Evolutionary conservation across 495 filamentous ascomycete species (phyloP), one percentile per base, ranked within the genome.

Genomic region (Antarctomyces pellizariae): DNA sequence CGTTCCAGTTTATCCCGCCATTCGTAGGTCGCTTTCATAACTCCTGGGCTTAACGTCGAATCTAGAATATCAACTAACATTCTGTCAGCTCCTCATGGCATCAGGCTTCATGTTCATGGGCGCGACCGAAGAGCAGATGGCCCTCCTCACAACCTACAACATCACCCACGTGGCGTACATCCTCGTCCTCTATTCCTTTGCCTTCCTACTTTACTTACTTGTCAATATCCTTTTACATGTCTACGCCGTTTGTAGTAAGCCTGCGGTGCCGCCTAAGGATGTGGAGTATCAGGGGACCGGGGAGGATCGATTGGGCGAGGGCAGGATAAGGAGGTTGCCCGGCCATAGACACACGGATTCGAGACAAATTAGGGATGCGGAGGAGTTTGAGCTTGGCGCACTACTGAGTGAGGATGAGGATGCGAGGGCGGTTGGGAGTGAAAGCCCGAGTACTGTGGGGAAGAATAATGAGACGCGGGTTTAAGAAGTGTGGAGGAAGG

Each of bases 81-180:
- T 33, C 41, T n/a, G 13, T 29, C n/a, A 90, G 78, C 63, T 95
- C 12, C 66, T 95, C 11, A 91, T 74, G 41, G 80, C 86, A 21
- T 80, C 86, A 3, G 86, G 86, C 16, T 89, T 97, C 50, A 61
- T 93, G 29, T 95, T 97, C 57, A 89, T 93, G 80, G 73, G 76
- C 26, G 86, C 89, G 13, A 93, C 77, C 2, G 86, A 97, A 47
- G 84, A 95, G 45, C 84, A 97, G 44, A 84, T 95, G 74, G 40
- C 57, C 18, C 50, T 93, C 1, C 51, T 95, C 7, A 51, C 61
- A 24, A 54, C 61, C 24, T 71, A 70, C 2, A 62, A 70, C 28
- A 69, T 95, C 42, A 76, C 75, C 19, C 75, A 89, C 44, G 78
- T 95, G 23, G 71, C 82, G 7, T 95, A 95, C 45, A 57, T 93